Conservation (phyloP, 2,329 filamentous ascomycete genomes). For the Aspergillus sp. region DNA sequence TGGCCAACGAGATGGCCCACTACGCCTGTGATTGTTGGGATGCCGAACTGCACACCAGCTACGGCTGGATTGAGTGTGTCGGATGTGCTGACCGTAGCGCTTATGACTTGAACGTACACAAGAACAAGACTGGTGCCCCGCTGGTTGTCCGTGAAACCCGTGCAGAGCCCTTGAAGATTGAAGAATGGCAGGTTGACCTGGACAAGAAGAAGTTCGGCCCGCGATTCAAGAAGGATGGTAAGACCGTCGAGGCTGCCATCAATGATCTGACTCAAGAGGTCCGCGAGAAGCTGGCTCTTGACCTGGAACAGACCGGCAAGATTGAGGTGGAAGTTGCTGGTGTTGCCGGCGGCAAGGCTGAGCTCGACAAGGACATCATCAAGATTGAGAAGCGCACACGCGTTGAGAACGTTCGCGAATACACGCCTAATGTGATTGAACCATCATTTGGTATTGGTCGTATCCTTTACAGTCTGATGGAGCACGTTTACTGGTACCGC, state of each 20-base stretch:
- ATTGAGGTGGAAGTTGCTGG: conserved; percentile 75
- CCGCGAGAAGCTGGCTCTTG: conserved; percentile 76
- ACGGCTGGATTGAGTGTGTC: conserved; percentile 98
- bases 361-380: conserved; percentile 78
- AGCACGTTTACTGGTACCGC: conserved; percentile 95
- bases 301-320: conserved; percentile 74
- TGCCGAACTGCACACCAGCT: conserved; percentile 86
- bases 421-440: conserved; percentile 94
- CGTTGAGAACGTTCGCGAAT: conserved; percentile 83
- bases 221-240: conserved; percentile 92
- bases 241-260: conserved; percentile 79
- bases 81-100: conserved; percentile 95
- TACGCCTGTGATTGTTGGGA: conserved; percentile 99
- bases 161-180: conserved; percentile 75
- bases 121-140: conserved; percentile 86
- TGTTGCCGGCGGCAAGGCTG: conserved; percentile 72
- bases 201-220: conserved; percentile 97
- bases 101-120: conserved; percentile 90
- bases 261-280: conserved; percentile 77
- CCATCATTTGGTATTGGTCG: conserved; percentile 96
- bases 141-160: conserved; percentile 83
- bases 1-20: conserved; percentile 88
- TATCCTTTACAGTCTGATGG: conserved; percentile 89
- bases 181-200: conserved; percentile 86
- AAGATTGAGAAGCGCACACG: conserved; percentile 82